A percentile compares a stretch with the other conserved stretches of the same genome.
Evolutionary conservation across 768 basidiomycete species (phyloP).

Genomic region (Leccinum boreale): DNA sequence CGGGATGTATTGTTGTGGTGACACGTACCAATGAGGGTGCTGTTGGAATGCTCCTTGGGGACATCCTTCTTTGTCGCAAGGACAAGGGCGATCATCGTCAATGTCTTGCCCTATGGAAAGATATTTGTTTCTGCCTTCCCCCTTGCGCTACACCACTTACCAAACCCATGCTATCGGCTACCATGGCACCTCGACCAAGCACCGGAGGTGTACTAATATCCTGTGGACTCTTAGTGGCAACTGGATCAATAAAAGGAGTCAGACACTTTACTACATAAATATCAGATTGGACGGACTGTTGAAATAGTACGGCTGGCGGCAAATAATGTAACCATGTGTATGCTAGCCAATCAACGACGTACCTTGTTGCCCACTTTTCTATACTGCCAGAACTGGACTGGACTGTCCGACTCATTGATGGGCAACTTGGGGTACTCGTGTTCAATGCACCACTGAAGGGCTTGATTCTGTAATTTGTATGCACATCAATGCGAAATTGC

Average conservation of each 20-base stretch:
- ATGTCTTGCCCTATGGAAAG: slow-evolving; percentile 73
- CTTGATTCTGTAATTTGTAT: slow-evolving; percentile 58
- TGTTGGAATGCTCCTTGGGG: slow-evolving; percentile 51
- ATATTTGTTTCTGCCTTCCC: slow-evolving; percentile 3
- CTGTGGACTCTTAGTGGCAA: slow-evolving; percentile 82
- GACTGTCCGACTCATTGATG: slow-evolving; percentile 57
- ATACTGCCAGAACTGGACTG: slow-evolving; percentile 89
- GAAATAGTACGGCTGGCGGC: slow-evolving; percentile 55
- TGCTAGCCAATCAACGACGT: slow-evolving; percentile 8
- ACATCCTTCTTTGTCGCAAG: slow-evolving; percentile 71
- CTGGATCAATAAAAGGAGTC: slow-evolving; percentile 31
- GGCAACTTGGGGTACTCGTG: slow-evolving; percentile 79
- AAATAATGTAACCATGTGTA: neutral
- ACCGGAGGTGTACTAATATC: slow-evolving; percentile 45
- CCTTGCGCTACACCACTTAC: slow-evolving; percentile 25
- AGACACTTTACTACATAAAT: neutral
- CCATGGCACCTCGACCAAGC: slow-evolving; percentile 82
- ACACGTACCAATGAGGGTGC: slow-evolving; percentile 74
- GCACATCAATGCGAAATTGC: neutral
- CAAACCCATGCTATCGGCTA: slow-evolving; percentile 87
- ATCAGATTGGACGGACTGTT: slow-evolving; percentile 48
- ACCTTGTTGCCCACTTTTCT: slow-evolving; percentile 56
- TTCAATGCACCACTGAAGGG: slow-evolving; percentile 80
- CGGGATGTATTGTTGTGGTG: neutral
- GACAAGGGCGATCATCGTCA: slow-evolving; percentile 82